Base-by-base conservation (phyloP, 257 asterid genomes). In the Anisodus acutangulus region DNA sequence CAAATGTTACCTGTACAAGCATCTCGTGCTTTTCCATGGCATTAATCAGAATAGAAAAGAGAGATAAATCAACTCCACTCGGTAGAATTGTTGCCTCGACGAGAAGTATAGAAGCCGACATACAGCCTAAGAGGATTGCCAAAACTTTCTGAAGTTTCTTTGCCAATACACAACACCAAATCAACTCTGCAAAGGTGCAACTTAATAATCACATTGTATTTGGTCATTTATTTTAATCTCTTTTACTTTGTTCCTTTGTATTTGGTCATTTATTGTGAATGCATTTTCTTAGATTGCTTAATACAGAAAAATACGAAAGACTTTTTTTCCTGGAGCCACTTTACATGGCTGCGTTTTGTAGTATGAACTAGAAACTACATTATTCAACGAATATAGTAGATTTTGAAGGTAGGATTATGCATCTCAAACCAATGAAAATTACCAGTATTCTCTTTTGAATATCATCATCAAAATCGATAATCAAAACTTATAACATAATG, bases 11-110 rank as follows among this genome's bases (percentile, higher is more conserved):
- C 97, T 93, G 97, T 84, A 91, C 93, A 84, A 89, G 86, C 84
- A 86, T 83, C 86, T 93, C 97, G 12, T 90, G 83, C 87, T 82
- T 81, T 85, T 87, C 74, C n/a, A 82, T 86, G 41, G 88, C 81
- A 86, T 92, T 93, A 53, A 93, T 87, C 74, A 91, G 88, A 82
- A 94, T 66, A 31, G 98, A 94, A 93, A 94, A 91, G 81, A 92
- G 92, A 87, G 95, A 94, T 84, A 94, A 90, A 88, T 94, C 91
- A 80, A 94, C 92, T 78, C 88, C 92, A 85, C 68, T 92, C 35
- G 93, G 95, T 39, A 94, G 89, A 79, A 94, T 90, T 58, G 98
- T 94, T 88, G 97, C 95, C 91, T 94, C 98, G 4, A 97, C 98
- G 0, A 92, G 88, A 84, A 94, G 98, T 87, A 91, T 92, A 80